Conservation (phyloP, 371 early-diverging fungal species). For the Mucor plumbeus region DNA sequence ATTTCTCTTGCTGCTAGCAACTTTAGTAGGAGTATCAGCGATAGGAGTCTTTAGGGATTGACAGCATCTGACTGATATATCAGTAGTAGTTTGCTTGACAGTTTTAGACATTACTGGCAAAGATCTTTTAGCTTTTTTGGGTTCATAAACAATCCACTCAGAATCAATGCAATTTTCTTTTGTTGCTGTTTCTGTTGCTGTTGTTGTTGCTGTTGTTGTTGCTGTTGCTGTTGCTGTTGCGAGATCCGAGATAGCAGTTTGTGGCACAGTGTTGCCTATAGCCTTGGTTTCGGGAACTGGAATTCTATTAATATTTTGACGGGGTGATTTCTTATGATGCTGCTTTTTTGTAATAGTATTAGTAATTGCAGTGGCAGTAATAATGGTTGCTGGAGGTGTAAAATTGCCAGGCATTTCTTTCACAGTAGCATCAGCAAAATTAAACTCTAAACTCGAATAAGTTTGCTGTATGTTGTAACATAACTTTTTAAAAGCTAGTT, state of each 20-base stretch:
- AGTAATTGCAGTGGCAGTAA: neutral
- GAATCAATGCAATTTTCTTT: neutral
- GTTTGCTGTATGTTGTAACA: neutral
- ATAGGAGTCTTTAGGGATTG: neutral
- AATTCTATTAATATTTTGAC: neutral
- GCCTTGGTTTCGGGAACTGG: neutral
- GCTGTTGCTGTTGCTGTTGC: neutral
- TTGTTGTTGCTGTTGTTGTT: neutral
- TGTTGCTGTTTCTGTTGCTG: neutral
- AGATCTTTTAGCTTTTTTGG: neutral
- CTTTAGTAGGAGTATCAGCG: neutral
- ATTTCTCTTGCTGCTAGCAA: neutral
- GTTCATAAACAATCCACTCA: neutral
- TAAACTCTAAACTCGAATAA: constrained; percentile 1
- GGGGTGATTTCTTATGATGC: neutral
- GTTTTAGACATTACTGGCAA: neutral
- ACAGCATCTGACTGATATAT: neutral
- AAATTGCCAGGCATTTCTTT: neutral
- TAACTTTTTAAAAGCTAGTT: constrained; percentile 5
- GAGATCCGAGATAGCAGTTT: neutral
- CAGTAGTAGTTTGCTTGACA: neutral
- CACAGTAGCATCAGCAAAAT: neutral
- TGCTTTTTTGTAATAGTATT: neutral
- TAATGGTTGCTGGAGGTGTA: neutral
- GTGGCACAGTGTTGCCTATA: neutral